These are phyloP conservation scores for Chenopodium album DNA, from an alignment of 148 eudicot genomes.

Conservation along the genomic window DNA sequence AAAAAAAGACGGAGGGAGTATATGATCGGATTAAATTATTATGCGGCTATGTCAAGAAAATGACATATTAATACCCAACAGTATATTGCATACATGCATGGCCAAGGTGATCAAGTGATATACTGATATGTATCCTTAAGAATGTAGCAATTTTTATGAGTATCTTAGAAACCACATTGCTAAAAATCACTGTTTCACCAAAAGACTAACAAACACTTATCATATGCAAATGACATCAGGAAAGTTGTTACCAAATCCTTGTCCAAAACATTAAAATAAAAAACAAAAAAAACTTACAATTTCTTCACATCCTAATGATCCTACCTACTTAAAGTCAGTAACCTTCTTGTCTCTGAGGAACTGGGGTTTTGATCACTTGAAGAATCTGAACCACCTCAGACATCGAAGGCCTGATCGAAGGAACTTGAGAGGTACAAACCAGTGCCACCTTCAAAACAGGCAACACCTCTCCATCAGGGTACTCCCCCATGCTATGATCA, in stretches of 20 bases:
- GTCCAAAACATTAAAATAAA: background rate
- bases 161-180: background rate
- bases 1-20: no score
- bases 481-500: constrained; percentile 64
- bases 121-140: no score
- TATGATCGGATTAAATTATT: no score
- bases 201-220: background rate
- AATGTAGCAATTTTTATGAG: background rate
- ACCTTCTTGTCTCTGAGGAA: constrained; percentile 56
- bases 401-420: constrained; percentile 98
- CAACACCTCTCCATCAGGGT: constrained; percentile 82
- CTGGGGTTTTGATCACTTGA: constrained; percentile 86
- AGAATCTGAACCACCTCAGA: constrained; percentile 89
- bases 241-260: background rate
- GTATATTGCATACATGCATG: background rate
- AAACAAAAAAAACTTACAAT: background rate
- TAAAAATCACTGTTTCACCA: background rate
- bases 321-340: constrained; percentile 24
- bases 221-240: constrained; percentile 16
- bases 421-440: constrained; percentile 92
- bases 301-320: constrained; percentile 22
- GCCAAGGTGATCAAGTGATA: background rate
- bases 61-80: no score
- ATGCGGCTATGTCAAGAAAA: no score
- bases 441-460: constrained; percentile 83